Conservation (phyloP, 176 grass and related monocot species). For the Chloris gayana region DNA sequence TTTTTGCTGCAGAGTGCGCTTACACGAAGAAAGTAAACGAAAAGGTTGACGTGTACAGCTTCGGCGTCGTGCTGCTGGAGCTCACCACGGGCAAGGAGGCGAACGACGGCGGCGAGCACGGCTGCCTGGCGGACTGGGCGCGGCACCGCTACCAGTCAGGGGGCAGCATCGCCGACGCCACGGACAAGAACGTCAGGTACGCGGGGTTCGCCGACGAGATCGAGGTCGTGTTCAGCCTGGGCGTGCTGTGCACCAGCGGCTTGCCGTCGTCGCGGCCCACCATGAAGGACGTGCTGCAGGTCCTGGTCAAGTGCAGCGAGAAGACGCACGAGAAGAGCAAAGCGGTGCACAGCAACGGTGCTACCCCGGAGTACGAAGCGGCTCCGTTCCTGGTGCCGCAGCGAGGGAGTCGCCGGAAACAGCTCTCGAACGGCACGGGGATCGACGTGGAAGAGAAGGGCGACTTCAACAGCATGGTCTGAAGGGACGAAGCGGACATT, state of each 20-base stretch:
- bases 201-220: conserved; percentile 49
- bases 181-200: conserved; percentile 51
- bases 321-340: conserved; percentile 34
- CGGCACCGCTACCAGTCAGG: conserved; percentile 48
- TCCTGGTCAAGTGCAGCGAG: conserved; percentile 59
- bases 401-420: conserved; percentile 42
- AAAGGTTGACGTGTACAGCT: conserved; percentile 92
- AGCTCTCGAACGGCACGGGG: conserved; percentile 26
- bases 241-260: conserved; percentile 55
- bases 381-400: conserved; percentile 49
- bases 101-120: conserved; percentile 61
- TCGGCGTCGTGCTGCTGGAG: conserved; percentile 88
- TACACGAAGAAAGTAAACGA: conserved; percentile 70
- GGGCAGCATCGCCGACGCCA: conserved; percentile 37
- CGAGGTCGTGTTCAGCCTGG: conserved; percentile 69
- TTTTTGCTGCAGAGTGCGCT: conserved; percentile 50
- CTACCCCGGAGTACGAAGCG: conserved; percentile 39
- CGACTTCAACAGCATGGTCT: conserved; percentile 52
- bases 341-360: background rate
- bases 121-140: conserved; percentile 66
- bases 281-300: conserved; percentile 73
- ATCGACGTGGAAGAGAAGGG: conserved; percentile 22
- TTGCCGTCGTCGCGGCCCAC: conserved; percentile 59
- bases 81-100: conserved; percentile 69
- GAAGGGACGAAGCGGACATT: background rate